Evolutionary conservation across 441 rosid genomes (phyloP), one percentile per base, ranked within the genome.

Genomic region (Hypseocharis bilobata): DNA sequence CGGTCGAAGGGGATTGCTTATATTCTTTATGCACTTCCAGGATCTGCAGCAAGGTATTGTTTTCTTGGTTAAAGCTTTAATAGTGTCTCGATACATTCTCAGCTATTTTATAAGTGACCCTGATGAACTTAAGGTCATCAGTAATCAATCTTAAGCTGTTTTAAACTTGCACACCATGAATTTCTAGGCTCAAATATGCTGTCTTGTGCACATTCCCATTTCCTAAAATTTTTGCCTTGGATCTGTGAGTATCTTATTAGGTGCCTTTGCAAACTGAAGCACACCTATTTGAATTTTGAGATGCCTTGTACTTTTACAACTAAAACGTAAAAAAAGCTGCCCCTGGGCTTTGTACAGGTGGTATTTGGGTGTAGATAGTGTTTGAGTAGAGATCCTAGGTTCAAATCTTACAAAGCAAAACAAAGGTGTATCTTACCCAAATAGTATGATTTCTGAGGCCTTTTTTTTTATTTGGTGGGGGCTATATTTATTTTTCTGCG

Each of bases 1-100:
- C 81, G 85, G 63, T 87, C 97, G 63, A 93, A 81, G 74, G 99
- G 99, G 72, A 66, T 91, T 63, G 96, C 97, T 51, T 93, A 84
- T 26, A 54, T 93, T 77, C 87, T 75, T 70, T 93, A 81, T 62
- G 62, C 80, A 0, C 73, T 75, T 77, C 84, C 88, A 10, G 93
- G 87, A 69, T 82, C 78, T 71, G 92, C 98, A 5, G 76, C 82
- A 62, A 88, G 95, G 98, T 93, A 84, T 61, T 66, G 64, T 19
- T 65, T 13, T 62, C 34, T 66, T 40, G 20, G 7, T 45, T 63
- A 52, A 47, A 49, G 70, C 54, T 64, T 19, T 10, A 42, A 27
- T 51, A 13, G 36, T n/a, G 49, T 67, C 30, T 26, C 10, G 57
- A 6, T 23, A 52, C 30, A 63, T 38, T 70, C 23, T 57, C 5